phyloP scores from a whole-genome alignment of 169 alveolate species.

The Plasmodium knowlesi region DNA sequence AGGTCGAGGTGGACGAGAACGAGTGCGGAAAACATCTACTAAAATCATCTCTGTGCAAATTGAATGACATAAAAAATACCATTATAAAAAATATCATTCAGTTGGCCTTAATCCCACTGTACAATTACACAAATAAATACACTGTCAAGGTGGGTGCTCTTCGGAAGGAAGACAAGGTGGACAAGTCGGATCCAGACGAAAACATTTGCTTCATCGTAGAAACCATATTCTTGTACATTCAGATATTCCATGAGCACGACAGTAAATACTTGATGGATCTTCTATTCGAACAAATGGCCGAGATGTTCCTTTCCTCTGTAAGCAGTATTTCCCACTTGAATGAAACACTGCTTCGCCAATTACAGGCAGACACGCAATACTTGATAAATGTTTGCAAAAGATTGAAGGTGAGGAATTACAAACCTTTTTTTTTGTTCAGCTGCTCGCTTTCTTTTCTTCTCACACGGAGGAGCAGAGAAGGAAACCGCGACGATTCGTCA shows the following conservation, averaged over 20 bases:
- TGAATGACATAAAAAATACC: conserved; percentile 67
- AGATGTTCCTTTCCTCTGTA: conserved; percentile 10
- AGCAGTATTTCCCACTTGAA: not conserved
- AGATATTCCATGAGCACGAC: conserved; percentile 40
- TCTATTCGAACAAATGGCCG: conserved; percentile 7
- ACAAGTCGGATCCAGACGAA: conserved; percentile 27
- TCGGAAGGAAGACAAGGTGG: not conserved
- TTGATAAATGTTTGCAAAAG: conserved; percentile 33
- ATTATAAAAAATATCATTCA: conserved; percentile 42
- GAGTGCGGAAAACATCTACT: conserved; percentile 47
- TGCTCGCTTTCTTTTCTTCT: conserved; percentile 26
- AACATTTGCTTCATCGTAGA: conserved; percentile 50
- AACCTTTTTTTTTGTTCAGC: conserved; percentile 24
- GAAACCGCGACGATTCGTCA: not conserved
- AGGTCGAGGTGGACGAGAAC: not conserved
- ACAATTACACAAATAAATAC: conserved; percentile 26
- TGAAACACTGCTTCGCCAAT: conserved; percentile 7
- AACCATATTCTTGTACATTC: conserved; percentile 28
- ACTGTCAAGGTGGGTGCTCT: not conserved
- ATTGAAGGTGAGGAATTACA: conserved; percentile 37
- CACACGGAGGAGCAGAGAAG: not conserved
- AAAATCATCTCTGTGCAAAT: conserved; percentile 37
- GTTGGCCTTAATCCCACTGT: conserved; percentile 46
- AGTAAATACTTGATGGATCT: conserved; percentile 1
- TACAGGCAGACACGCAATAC: conserved; percentile 46